phyloP scores from a whole-genome alignment of 2,329 filamentous ascomycete species.

The Phialophora expanda region DNA sequence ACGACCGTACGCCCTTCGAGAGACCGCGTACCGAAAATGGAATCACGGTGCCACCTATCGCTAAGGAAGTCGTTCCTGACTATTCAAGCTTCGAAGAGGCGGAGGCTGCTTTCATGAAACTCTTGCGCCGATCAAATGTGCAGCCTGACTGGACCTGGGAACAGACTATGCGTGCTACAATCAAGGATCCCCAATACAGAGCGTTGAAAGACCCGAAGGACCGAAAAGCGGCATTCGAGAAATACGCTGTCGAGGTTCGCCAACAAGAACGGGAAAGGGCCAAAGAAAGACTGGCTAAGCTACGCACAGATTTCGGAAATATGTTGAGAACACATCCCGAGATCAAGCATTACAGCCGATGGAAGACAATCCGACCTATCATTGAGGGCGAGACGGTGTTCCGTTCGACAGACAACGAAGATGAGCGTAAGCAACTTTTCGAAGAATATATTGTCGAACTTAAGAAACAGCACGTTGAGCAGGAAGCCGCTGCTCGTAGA shows the following conservation, averaged over 20 bases:
- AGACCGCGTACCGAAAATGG: constrained; percentile 55
- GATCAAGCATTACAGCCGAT: constrained; percentile 94
- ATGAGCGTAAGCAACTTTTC: constrained; percentile 86
- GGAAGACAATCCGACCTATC: constrained; percentile 93
- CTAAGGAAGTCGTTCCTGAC: constrained; percentile 68
- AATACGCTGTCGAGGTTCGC: constrained; percentile 88
- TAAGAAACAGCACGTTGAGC: constrained; percentile 78
- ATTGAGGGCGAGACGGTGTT: constrained; percentile 96
- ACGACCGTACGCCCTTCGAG: constrained; percentile 55
- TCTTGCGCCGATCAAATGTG: constrained; percentile 81
- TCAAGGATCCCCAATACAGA: constrained; percentile 90
- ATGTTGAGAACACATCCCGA: constrained; percentile 97
- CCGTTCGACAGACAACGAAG: constrained; percentile 84
- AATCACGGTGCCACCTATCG: constrained; percentile 45
- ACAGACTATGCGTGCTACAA: constrained; percentile 80
- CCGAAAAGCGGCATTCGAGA: constrained; percentile 88
- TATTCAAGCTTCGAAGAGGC: constrained; percentile 83
- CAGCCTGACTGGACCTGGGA: constrained; percentile 94
- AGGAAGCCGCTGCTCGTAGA: constrained; percentile 73
- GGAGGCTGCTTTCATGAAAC: constrained; percentile 89
- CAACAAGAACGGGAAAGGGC: constrained; percentile 92
- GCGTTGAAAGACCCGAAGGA: constrained; percentile 92
- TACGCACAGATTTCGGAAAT: constrained; percentile 89
- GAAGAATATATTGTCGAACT: constrained; percentile 89
- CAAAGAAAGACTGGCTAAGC: constrained; percentile 88